phyloP scores from a whole-genome alignment of 768 basidiomycete genomes.

The Tricholoma bakamatsutake region DNA sequence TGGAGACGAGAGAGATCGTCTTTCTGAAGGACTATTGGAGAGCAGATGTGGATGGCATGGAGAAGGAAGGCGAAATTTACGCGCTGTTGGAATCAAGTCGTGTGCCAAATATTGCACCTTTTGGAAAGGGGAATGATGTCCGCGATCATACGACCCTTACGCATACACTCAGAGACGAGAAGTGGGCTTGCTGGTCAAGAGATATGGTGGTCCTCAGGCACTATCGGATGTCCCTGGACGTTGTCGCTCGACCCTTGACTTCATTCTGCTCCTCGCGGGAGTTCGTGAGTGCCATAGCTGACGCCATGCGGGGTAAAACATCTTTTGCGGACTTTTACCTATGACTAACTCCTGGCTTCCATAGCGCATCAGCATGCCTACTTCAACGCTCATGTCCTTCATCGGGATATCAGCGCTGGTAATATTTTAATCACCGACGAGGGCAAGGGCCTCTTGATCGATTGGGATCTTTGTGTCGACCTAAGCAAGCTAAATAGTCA shows the following conservation, averaged over 20 bases:
- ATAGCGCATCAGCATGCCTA: too few species aligned
- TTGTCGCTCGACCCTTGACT: background rate
- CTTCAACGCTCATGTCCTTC: background rate
- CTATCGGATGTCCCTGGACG: background rate
- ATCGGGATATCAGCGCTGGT: background rate
- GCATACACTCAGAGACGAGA: background rate
- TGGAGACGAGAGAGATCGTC: slow-evolving; percentile 7
- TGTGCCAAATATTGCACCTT: slow-evolving; percentile 13
- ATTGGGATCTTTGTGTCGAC: background rate
- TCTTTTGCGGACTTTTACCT: background rate
- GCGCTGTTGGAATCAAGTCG: too few species aligned
- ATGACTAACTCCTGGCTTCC: too few species aligned
- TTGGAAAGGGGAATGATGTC: slow-evolving; percentile 19
- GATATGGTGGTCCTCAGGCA: background rate
- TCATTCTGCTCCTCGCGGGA: background rate
- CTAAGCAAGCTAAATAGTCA: background rate
- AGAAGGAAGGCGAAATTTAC: slow-evolving; percentile 17
- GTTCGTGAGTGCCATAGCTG: too few species aligned
- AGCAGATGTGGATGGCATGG: background rate
- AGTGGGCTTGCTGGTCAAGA: background rate
- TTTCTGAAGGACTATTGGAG: slow-evolving; percentile 30
- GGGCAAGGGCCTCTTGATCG: background rate
- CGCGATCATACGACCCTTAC: slow-evolving; percentile 3
- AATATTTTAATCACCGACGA: background rate
- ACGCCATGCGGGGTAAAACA: background rate